Evolutionary conservation across 495 filamentous ascomycete species (phyloP), one percentile per base, ranked within the genome.

Genomic region (Paragyromitra xinjiangensis): DNA sequence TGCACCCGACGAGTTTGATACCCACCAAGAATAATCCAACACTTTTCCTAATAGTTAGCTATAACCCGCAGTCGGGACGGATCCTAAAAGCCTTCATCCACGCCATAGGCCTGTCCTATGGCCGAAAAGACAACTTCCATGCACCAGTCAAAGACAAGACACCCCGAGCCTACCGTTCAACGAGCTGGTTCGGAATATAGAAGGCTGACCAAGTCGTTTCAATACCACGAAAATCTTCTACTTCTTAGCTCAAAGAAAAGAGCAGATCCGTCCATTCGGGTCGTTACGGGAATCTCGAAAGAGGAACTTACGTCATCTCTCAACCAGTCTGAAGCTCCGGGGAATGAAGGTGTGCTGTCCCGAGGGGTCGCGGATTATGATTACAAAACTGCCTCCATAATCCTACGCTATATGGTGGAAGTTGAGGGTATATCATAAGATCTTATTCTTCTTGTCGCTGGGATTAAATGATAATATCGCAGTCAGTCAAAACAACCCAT

Each of bases 301-400:
- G 39, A 6, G 3, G 6, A 58, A 16, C 19, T 16, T 48, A 12
- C 44, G 11, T 48, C 11, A 16, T 12, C 51, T 11, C 22, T 58
- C 3, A 39, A 37, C 9, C 8, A 58, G 2, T 6, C 44, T 8
- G 45, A 22, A 22, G 24, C 8, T 22, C 6, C 42, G 9, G 51
- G 53, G 6, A 12, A 39, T 44, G 51, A 69, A 9, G 65, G 65
- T 6, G 51, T 22, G 19, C n/a, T 59, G 29, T 58, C 59, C 24
- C 22, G 53, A 9, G 53, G 19, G 26, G 58, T 56, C 24, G 3
- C 14, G 19, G 14, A 34, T 29, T 19, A n/a, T 58, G 14, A 39
- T 7, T 69, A 42, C 39, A 51, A 69, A 34, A 44, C 45, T 4
- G 24, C 66, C 3, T 3, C 29, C 29, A 34, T 34, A 34, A 34